phyloP scores from a whole-genome alignment of 192 early-diverging fungal genomes.

The Linnemannia schmuckeri region DNA sequence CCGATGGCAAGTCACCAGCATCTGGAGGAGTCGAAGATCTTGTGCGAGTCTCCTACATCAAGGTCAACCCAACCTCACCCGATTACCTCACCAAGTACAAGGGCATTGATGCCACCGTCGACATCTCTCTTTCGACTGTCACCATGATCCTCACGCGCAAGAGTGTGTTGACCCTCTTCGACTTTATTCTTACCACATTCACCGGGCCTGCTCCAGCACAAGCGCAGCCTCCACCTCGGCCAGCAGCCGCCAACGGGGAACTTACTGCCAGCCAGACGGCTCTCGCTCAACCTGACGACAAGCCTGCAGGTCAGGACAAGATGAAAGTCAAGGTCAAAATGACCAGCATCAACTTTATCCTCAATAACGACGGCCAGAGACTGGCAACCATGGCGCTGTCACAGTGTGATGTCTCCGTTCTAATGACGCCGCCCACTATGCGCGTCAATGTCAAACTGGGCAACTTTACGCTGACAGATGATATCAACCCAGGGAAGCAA shows the following conservation, averaged over 20 bases:
- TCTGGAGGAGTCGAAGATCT: slow-evolving; percentile 70
- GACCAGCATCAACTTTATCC: slow-evolving; percentile 84
- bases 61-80: slow-evolving; percentile 77
- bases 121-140: slow-evolving; percentile 82
- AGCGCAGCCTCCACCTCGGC: neutral
- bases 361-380: slow-evolving; percentile 84
- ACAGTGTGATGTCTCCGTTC: slow-evolving; percentile 76
- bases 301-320: slow-evolving; percentile 55
- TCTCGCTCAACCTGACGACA: slow-evolving; percentile 13
- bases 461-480: slow-evolving; percentile 76
- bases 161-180: slow-evolving; percentile 87
- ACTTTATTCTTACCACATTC: slow-evolving; percentile 87
- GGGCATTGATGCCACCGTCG: slow-evolving; percentile 84
- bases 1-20: slow-evolving; percentile 42
- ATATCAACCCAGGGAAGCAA: slow-evolving; percentile 62
- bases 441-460: slow-evolving; percentile 78
- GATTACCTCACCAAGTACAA: slow-evolving; percentile 81
- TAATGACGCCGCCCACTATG: slow-evolving; percentile 70
- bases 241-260: slow-evolving; percentile 2
- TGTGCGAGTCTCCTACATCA: slow-evolving; percentile 78
- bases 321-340: slow-evolving; percentile 83
- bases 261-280: neutral
- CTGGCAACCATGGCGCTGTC: slow-evolving; percentile 83
- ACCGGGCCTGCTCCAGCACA: slow-evolving; percentile 26
- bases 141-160: slow-evolving; percentile 88